These are phyloP conservation scores for Mesembryanthemum crystallinum DNA, from an alignment of 148 eudicot genomes.

Conservation along the genomic window DNA sequence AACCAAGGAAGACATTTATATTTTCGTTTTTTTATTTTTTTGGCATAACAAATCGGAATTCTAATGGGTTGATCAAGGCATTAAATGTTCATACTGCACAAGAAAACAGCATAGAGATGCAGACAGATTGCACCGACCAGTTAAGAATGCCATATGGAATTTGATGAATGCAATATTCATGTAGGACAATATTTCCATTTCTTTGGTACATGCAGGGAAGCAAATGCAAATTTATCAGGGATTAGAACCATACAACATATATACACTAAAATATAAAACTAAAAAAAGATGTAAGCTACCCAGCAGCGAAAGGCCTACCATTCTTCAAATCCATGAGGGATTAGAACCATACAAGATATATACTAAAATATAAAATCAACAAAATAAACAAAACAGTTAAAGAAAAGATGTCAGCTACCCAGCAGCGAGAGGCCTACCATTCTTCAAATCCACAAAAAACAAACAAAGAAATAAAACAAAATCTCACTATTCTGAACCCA, in stretches of 20 bases:
- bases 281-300: background rate
- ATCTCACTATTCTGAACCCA: too few species aligned
- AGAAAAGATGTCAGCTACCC: background rate
- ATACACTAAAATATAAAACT: too few species aligned
- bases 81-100: too few species aligned
- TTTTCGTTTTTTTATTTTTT: too few species aligned
- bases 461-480: too few species aligned
- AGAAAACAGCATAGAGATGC: background rate
- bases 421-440: background rate
- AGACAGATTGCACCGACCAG: background rate
- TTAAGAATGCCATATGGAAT: background rate
- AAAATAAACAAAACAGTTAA: too few species aligned
- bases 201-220: background rate
- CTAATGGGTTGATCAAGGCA: too few species aligned
- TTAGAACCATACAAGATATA: too few species aligned
- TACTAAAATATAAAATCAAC: too few species aligned
- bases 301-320: background rate
- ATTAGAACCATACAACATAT: background rate
- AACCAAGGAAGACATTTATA: background rate
- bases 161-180: too few species aligned
- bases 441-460: background rate
- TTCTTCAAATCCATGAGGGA: background rate
- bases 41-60: too few species aligned
- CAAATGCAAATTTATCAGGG: background rate
- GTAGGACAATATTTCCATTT: background rate